Percentiles rank a stretch among this genome's conserved stretches.
Evolutionary conservation across 1,284 basidiomycete species (phyloP).

Genomic region (Sanguinoderma infundibulare): DNA sequence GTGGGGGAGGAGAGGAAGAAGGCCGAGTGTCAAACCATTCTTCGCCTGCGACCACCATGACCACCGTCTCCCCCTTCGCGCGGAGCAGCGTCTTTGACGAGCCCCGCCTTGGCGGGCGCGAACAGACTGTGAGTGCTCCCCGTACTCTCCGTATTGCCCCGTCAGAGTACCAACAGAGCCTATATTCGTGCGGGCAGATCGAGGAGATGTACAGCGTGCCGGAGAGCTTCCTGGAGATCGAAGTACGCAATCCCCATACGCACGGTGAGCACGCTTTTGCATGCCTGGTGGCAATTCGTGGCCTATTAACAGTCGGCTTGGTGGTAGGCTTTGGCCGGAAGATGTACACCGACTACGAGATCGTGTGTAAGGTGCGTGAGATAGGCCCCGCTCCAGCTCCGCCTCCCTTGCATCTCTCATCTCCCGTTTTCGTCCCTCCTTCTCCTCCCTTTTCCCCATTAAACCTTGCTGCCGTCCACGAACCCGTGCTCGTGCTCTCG

Average conservation of each 20-base stretch:
- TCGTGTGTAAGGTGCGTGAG: slow-evolving; percentile 89
- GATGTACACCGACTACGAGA: slow-evolving; percentile 99
- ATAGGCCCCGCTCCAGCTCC: neutral
- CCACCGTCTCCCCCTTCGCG: slow-evolving; percentile 82
- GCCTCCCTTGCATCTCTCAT: neutral
- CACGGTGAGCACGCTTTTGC: slow-evolving; percentile 67
- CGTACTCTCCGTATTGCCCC: neutral
- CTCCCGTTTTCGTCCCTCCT: neutral
- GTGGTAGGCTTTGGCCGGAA: slow-evolving; percentile 87
- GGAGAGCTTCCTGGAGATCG: slow-evolving; percentile 98
- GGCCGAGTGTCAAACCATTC: slow-evolving; percentile 7
- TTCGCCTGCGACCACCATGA: slow-evolving; percentile 42
- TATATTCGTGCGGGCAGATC: slow-evolving; percentile 56
- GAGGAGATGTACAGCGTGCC: slow-evolving; percentile 99
- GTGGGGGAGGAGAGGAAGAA: slow-evolving; percentile 3
- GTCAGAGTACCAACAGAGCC: neutral
- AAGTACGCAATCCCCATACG: slow-evolving; percentile 96
- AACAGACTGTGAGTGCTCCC: slow-evolving; percentile 74
- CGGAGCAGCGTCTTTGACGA: slow-evolving; percentile 78
- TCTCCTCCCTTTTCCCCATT: neutral
- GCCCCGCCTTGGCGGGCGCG: slow-evolving; percentile 66
- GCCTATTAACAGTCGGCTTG: neutral
- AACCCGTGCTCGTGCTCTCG: too few species aligned
- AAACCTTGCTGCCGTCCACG: neutral
- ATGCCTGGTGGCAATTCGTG: neutral